These are phyloP conservation scores for Neospermospora avenae DNA, from an alignment of 2,329 filamentous ascomycete species.

Conservation along the genomic window DNA sequence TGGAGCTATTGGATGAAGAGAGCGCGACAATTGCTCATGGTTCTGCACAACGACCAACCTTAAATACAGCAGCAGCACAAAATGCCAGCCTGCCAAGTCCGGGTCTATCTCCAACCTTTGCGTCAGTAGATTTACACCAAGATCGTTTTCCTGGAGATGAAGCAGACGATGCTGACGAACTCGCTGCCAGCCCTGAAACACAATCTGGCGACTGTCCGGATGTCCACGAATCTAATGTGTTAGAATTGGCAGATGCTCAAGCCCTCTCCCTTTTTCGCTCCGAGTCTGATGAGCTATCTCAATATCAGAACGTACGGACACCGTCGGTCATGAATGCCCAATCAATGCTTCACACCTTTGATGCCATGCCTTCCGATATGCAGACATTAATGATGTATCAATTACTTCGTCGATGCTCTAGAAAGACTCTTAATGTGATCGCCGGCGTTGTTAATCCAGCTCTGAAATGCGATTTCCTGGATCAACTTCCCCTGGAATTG, in stretches of 20 bases:
- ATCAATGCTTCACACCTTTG: slow-evolving; percentile 82
- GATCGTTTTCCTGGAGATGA: slow-evolving; percentile 38
- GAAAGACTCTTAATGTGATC: slow-evolving; percentile 84
- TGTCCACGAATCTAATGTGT: slow-evolving; percentile 23
- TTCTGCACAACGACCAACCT: slow-evolving; percentile 47
- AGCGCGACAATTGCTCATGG: slow-evolving; percentile 48
- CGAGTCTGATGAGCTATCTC: slow-evolving; percentile 26
- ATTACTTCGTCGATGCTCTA: slow-evolving; percentile 80
- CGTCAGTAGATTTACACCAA: slow-evolving; percentile 53
- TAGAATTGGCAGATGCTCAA: slow-evolving; percentile 39
- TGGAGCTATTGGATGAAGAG: slow-evolving; percentile 54
- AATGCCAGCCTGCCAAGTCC: slow-evolving; percentile 94
- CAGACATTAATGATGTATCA: slow-evolving; percentile 98
- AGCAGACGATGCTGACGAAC: slow-evolving; percentile 42
- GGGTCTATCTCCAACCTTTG: slow-evolving; percentile 86
- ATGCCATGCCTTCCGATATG: slow-evolving; percentile 85
- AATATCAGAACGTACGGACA: slow-evolving; percentile 20
- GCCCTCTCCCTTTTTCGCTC: slow-evolving; percentile 33
- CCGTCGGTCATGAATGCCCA: slow-evolving; percentile 71
- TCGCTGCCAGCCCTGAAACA: slow-evolving; percentile 36
- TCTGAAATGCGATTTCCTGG: slow-evolving; percentile 89
- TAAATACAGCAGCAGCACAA: slow-evolving; percentile 71
- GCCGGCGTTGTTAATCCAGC: slow-evolving; percentile 91
- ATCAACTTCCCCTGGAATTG: slow-evolving; percentile 78
- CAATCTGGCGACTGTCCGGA: slow-evolving; percentile 30